Evolutionary conservation across 176 grass and related monocot species (phyloP), one percentile per base, ranked within the genome.

Genomic region (Melocanna baccifera): DNA sequence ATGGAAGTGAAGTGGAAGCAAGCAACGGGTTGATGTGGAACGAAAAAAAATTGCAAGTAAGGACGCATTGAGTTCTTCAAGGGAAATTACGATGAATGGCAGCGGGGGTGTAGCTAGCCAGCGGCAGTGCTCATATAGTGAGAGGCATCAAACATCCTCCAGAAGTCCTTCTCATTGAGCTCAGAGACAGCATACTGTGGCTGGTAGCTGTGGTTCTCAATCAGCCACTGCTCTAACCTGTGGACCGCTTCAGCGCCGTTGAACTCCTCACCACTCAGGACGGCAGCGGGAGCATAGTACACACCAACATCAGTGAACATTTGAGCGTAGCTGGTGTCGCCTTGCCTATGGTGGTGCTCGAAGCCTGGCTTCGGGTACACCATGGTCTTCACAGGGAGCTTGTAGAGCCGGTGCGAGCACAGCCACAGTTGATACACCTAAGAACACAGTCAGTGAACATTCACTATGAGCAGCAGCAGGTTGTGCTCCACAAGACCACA

Each of bases 91-190:
- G 37, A 39, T 39, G 37, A 48, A 48, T 13, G 12, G 58, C 23
- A 62, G 23, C n/a, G n/a, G n/a, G n/a, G n/a, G n/a, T n/a, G n/a
- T n/a, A n/a, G n/a, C n/a, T n/a, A n/a, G n/a, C n/a, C n/a, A n/a
- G n/a, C n/a, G n/a, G 67, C 93, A 96, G 53, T 84, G 88, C 91
- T 99, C 97, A 2, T 99, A 99, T 99, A 99, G 86, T 99, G 97
- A 26, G 89, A 86, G 0, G 89, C 91, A 34, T 99, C 97, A 12
- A 99, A 99, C 93, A 99, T 99, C 70, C 91, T 85, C 97, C 97
- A 99, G 84, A 99, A 99, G 85, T 96, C 90, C 90, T 91, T 99
- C 97, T 99, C 97, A 0, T 58, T 91, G 66, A 99, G 86, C 86
- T 99, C 97, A 0, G 97, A 96, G 26, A 99, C 97, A 0, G 97